A percentile compares a stretch with the other conserved stretches of the same genome.
phyloP scores from a whole-genome alignment of 768 basidiomycete genomes.

The Tylopilus plumbeoviolaceoides region DNA sequence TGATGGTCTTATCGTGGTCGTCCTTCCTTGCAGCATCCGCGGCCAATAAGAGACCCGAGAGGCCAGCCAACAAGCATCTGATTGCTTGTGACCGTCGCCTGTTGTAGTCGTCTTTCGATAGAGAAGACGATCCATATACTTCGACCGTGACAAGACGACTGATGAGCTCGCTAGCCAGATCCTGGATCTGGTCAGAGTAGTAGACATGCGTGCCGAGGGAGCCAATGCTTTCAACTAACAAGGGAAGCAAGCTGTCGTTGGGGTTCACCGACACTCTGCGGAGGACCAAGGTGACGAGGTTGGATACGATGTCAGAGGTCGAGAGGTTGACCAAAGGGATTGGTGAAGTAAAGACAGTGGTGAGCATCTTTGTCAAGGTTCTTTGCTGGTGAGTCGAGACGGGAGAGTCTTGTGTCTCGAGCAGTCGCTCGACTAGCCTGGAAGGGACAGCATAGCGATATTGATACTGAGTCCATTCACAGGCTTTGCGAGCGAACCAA shows the following conservation, averaged over 20 bases:
- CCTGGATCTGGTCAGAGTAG: constrained; percentile 94
- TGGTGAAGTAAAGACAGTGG: constrained; percentile 75
- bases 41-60: constrained; percentile 65
- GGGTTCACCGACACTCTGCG: constrained; percentile 61
- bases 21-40: constrained; percentile 43
- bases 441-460: constrained; percentile 90
- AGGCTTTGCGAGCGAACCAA: constrained; percentile 74
- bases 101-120: constrained; percentile 35
- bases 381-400: constrained; percentile 48
- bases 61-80: constrained; percentile 62
- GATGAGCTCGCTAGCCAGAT: constrained; percentile 81
- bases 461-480: constrained; percentile 91
- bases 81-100: constrained; percentile 59
- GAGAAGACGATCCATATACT: constrained; percentile 50
- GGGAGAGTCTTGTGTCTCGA: constrained; percentile 54
- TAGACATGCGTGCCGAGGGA: constrained; percentile 89
- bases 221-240: constrained; percentile 71
- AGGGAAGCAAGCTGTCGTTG: constrained; percentile 60
- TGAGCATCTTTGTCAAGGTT: constrained; percentile 73
- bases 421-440: constrained; percentile 73
- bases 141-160: constrained; percentile 70
- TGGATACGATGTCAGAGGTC: constrained; percentile 83
- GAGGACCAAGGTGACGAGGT: constrained; percentile 68
- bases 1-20: constrained; percentile 10
- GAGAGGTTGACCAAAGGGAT: constrained; percentile 86